Evolutionary conservation across 176 grass and related monocot species (phyloP), one percentile per base, ranked within the genome.

Genomic region (Canna indica): DNA sequence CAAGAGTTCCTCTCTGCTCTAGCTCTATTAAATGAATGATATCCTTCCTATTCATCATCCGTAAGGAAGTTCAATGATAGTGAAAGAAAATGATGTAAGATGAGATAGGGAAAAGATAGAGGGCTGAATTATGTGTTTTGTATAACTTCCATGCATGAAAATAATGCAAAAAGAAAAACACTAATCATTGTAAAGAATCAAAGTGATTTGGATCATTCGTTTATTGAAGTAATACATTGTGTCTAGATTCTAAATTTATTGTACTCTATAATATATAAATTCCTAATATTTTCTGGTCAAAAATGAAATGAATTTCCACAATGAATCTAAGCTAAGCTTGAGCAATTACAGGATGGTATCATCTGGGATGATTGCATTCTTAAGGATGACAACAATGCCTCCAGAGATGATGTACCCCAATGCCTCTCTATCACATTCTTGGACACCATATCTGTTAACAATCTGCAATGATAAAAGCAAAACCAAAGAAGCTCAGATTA

Each of bases 391-490:
- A 34, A 66, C 60, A 36, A 76, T 76, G 59, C 73, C 73, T 24
- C 73, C 61, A 16, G 59, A 52, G 12, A 76, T 76, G 73, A 65
- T 65, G 61, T 76, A 66, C 25, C 73, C 73, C 64, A 22, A 32
- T 4, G 17, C 60, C 30, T 76, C 73, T 36, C 73, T 76, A 29
- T 76, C 44, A 1, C 60, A 64, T 53, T 76, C 61, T 50, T 76
- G 73, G 60, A 76, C 73, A 47, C 61, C 46, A 64, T 76, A 30
- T 65, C 16, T 50, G 60, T 76, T 76, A 36, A 76, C 22, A 18
- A 76, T 76, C 73, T 76, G 30, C 22, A 75, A 53, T 66, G 30
- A 66, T 20, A 44, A 17, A 57, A 53, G 25, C 8, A 4, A 52
- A 50, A 25, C 20, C 28, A 41, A 48, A 26, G 17, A 66, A 66